Base-by-base conservation (phyloP, 1,284 basidiomycete species). In the Trametes pubescens region DNA sequence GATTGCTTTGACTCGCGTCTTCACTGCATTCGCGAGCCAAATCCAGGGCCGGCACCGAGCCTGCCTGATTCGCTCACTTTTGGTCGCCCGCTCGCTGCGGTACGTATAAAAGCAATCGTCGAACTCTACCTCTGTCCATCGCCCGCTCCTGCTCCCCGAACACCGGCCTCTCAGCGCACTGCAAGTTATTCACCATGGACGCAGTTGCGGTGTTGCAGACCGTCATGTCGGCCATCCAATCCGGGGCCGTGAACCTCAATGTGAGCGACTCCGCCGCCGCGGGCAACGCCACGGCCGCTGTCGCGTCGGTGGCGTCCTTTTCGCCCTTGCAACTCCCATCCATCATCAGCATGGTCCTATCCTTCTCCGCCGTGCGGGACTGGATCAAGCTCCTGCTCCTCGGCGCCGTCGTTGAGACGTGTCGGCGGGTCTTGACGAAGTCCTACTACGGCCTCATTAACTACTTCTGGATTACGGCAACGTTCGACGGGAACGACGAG, bases 331-430 rank as follows among this genome's bases (percentile, higher is more conserved):
- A 66, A 35, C 18, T 68, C 13, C 65, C 66, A 1, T 60, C 62
- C 10, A 51, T 69, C 7, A 38, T 71, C 37, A 40, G 59, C 11
- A 65, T 62, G 37, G 37, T 70, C 3, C 54, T 67, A 14, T 66
- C 66, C 13, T 54, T 66, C 34, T 65, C 65, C 24, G 65, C 59
- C 16, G 71, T 73, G 16, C 71, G 71, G 21, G 72, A 76, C 47
- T 72, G 75, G 57, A 65, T 76, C 14, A 74, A 75, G 53, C 71
- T 78, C 4, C 70, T 73, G 56, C 64, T 73, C 24, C 68, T 67
- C 64, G 71, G 76, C 67, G 58, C 69, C 51, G 37, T 62, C 40
- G 52, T 69, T 38, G 67, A 71, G 57, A 59, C 52, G 21, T 66
- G 56, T 52, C 64, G 70, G 9, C 65, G 67, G 18, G 18, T 61